Percentiles rank a stretch among this genome's conserved stretches.
phyloP scores from a whole-genome alignment of 257 asterid genomes.

The Coffea eugenioides region DNA sequence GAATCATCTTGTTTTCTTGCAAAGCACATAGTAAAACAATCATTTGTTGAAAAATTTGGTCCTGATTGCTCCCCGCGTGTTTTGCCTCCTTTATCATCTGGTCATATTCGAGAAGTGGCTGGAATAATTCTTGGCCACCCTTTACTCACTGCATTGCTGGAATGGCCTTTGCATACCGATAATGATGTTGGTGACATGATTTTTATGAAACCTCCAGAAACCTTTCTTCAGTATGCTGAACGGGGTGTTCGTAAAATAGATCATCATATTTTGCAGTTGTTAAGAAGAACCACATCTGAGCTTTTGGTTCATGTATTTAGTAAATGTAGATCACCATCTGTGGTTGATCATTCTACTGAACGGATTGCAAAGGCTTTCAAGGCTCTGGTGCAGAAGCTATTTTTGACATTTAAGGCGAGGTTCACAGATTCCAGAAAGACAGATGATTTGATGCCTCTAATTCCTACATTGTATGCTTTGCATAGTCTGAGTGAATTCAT shows the following conservation, averaged over 20 bases:
- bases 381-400: constrained; percentile 47
- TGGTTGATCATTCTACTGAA: constrained; percentile 33
- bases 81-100: constrained; percentile 28
- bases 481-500: constrained; percentile 25
- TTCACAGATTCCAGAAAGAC: constrained; percentile 54
- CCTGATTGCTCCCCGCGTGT: constrained; percentile 27
- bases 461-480: constrained; percentile 35
- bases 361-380: constrained; percentile 45
- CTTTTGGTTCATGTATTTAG: constrained; percentile 36
- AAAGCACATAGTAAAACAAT: constrained; percentile 51
- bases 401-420: constrained; percentile 50
- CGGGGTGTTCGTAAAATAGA: constrained; percentile 50
- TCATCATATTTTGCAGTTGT: constrained; percentile 56
- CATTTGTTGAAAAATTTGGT: constrained; percentile 39
- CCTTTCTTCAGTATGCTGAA: constrained; percentile 46
- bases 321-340: constrained; percentile 30
- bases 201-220: constrained; percentile 43
- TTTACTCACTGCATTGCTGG: constrained; percentile 47
- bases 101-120: constrained; percentile 52
- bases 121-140: constrained; percentile 65
- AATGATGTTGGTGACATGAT: constrained; percentile 41
- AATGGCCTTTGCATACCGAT: constrained; percentile 49
- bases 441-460: constrained; percentile 45
- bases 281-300: constrained; percentile 52
- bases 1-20: constrained; percentile 53